phyloP scores from a whole-genome alignment of 305 asterid genomes.

The Solanum hybrid region DNA sequence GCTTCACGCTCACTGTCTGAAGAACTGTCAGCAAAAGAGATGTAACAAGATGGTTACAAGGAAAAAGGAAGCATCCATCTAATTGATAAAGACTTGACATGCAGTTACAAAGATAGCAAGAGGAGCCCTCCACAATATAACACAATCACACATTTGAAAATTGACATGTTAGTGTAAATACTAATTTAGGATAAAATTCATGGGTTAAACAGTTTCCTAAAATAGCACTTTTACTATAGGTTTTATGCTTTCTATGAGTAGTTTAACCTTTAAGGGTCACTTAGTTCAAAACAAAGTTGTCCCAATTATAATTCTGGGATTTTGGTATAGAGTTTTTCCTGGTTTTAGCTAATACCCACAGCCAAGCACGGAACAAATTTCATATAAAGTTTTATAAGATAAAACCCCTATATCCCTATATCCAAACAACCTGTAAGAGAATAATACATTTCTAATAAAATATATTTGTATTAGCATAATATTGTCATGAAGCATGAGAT shows the following conservation, averaged over 20 bases:
- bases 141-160: neutral
- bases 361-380: neutral
- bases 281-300: neutral
- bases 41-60: neutral
- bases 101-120: neutral
- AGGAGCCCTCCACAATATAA: neutral
- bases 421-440: neutral
- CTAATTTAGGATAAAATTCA: neutral
- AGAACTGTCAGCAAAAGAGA: constrained; percentile 31
- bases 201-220: neutral
- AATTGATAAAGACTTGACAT: neutral
- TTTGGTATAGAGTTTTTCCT: neutral
- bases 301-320: neutral
- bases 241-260: neutral
- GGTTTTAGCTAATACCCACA: neutral
- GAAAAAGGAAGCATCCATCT: neutral
- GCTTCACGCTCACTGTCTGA: constrained; percentile 53
- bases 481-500: neutral
- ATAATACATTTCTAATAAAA: neutral
- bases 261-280: neutral
- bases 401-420: neutral
- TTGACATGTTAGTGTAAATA: neutral
- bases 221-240: neutral
- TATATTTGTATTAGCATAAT: neutral
- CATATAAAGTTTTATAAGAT: neutral